phyloP scores from a whole-genome alignment of 305 asterid species.

The Solanum chacoense region DNA sequence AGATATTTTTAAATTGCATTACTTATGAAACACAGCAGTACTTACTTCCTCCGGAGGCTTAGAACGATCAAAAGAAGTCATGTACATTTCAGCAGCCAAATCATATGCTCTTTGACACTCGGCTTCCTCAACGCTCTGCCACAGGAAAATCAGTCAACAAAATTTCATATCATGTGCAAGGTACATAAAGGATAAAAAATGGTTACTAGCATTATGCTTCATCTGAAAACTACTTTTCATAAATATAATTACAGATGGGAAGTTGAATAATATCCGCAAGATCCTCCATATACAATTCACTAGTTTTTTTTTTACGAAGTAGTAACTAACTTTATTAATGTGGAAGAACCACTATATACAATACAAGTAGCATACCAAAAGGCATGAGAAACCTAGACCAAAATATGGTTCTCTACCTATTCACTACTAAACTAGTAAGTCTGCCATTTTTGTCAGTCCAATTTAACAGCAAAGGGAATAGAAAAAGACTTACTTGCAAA shows the following conservation, averaged over 20 bases:
- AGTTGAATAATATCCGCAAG: background rate
- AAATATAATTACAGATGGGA: background rate
- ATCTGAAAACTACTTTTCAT: background rate
- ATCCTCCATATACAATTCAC: background rate
- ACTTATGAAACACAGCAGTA: background rate
- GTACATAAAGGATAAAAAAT: background rate
- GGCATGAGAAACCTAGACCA: background rate
- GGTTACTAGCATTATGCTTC: background rate
- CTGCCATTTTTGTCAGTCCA: background rate
- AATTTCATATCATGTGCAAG: background rate
- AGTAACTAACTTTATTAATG: background rate
- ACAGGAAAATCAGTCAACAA: background rate
- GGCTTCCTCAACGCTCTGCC: slow-evolving; percentile 93
- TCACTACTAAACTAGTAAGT: background rate
- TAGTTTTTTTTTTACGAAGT: background rate
- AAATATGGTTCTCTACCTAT: background rate
- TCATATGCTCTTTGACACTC: slow-evolving; percentile 95
- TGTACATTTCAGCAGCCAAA: slow-evolving; percentile 58
- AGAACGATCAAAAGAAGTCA: slow-evolving; percentile 64
- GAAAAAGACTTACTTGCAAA: background rate
- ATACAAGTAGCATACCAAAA: background rate
- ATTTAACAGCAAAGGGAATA: background rate
- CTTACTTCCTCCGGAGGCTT: slow-evolving; percentile 93
- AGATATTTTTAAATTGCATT: slow-evolving; percentile 11
- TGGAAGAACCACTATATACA: background rate